phyloP scores from a whole-genome alignment of 2,329 filamentous ascomycete genomes.

The Paecilomyces sp. region DNA sequence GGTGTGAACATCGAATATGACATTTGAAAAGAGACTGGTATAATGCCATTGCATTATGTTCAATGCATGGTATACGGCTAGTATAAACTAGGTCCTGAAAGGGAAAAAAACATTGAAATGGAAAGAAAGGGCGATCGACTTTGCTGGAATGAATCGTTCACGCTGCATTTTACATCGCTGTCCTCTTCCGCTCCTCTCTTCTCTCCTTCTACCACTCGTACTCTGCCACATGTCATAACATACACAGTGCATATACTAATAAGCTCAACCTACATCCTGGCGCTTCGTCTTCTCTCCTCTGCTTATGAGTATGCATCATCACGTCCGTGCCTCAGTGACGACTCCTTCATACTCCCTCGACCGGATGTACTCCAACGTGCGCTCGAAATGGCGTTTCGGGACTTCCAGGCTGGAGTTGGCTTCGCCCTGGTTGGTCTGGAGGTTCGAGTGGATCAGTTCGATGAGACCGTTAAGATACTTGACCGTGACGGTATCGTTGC shows the following conservation, averaged over 20 bases:
- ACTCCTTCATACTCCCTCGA: conserved; percentile 90
- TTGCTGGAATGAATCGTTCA: background rate
- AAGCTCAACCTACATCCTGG: background rate
- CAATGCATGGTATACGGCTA: background rate
- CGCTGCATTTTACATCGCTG: background rate
- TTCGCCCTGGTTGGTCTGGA: conserved; percentile 66
- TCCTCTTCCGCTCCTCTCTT: background rate
- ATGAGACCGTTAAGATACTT: conserved; percentile 98
- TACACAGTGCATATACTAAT: background rate
- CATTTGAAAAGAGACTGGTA: background rate
- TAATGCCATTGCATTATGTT: background rate
- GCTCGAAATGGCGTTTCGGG: conserved; percentile 87
- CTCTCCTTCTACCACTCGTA: no score
- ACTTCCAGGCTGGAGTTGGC: conserved; percentile 71
- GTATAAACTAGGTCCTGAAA: background rate
- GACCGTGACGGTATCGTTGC: conserved; percentile 95
- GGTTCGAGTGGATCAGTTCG: conserved; percentile 94
- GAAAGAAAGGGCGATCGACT: background rate
- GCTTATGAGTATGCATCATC: background rate
- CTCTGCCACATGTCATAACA: background rate
- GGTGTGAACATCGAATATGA: background rate
- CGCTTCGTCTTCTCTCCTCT: background rate
- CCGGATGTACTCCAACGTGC: conserved; percentile 88
- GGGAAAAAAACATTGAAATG: background rate
- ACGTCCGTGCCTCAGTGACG: conserved; percentile 57